These are phyloP conservation scores for Nepenthes gracilis DNA, from an alignment of 148 eudicot genomes.

Conservation along the genomic window DNA sequence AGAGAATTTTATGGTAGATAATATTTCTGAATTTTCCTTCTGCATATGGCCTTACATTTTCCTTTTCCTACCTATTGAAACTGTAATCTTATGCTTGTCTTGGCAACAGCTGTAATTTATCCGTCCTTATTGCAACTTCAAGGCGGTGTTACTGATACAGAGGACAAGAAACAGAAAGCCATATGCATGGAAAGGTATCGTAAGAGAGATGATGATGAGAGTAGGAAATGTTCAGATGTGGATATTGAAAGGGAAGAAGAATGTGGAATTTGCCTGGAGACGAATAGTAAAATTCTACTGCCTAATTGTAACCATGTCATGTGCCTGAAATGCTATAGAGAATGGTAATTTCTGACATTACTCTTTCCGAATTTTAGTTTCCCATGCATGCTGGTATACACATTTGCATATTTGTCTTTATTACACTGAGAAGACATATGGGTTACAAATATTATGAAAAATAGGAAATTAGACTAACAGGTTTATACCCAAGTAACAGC, in stretches of 20 bases:
- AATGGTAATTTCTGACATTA: conserved; percentile 38
- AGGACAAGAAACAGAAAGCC: conserved; percentile 75
- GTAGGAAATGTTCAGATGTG: conserved; percentile 35
- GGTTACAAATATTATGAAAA: too few species aligned
- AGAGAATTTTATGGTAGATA: conserved; percentile 81
- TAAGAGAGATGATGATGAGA: conserved; percentile 57
- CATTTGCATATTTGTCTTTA: too few species aligned
- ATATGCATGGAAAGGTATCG: conserved; percentile 76
- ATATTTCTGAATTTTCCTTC: not conserved
- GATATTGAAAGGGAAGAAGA: conserved; percentile 89
- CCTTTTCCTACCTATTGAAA: conserved; percentile 1
- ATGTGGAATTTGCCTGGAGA: conserved; percentile 97
- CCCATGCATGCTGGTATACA: too few species aligned
- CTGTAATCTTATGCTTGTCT: not conserved
- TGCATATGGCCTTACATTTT: not conserved
- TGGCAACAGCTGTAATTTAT: conserved; percentile 63
- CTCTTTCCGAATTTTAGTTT: too few species aligned
- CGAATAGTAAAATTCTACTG: conserved; percentile 63
- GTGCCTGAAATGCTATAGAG: conserved; percentile 90
- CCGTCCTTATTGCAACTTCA: conserved; percentile 91
- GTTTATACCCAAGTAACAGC: too few species aligned
- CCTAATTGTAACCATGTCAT: conserved; percentile 82
- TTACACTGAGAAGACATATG: too few species aligned
- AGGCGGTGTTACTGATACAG: conserved; percentile 73
- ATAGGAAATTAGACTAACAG: too few species aligned